A percentile compares a stretch with the other conserved stretches of the same genome.
phyloP scores from a whole-genome alignment of 1,284 basidiomycete species.

The Apiotrichum porosum region DNA sequence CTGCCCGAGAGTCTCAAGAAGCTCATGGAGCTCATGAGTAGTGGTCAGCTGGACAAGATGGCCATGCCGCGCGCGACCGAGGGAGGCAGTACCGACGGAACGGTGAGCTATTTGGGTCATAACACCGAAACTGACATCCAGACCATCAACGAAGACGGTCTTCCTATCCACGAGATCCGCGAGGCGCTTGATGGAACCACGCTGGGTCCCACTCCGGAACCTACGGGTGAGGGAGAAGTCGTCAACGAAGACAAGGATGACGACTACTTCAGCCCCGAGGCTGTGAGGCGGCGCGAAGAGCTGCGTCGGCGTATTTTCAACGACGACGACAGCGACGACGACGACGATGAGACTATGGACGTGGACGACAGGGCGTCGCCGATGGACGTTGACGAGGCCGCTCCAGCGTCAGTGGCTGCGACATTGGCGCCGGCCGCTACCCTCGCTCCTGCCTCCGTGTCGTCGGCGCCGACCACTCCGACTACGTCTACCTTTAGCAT shows the following conservation, averaged over 20 bases:
- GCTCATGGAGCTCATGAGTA: conserved; percentile 19
- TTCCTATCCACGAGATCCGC: conserved; percentile 43
- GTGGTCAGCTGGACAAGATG: conserved; percentile 12
- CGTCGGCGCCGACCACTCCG: neutral
- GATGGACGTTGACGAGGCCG: neutral
- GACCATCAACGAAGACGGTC: conserved; percentile 34
- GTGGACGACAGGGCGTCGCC: conserved; percentile 3
- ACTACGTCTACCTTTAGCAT: too few species aligned
- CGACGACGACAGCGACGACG: conserved; percentile 17
- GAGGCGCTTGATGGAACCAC: conserved; percentile 34
- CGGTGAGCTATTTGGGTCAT: neutral
- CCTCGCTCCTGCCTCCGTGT: neutral
- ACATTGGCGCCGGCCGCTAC: neutral
- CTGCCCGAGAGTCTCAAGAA: conserved; percentile 12
- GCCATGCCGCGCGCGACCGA: neutral
- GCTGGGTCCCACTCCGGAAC: conserved; percentile 23
- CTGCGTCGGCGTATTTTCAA: conserved; percentile 31
- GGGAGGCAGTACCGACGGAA: neutral
- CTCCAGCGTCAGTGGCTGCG: neutral
- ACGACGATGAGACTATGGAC: conserved; percentile 9
- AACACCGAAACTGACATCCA: conserved; percentile 10
- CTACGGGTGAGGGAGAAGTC: conserved; percentile 7
- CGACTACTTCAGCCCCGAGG: conserved; percentile 34
- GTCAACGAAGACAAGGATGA: conserved; percentile 15
- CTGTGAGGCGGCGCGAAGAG: conserved; percentile 25